Conservation (phyloP, 306 rosid species). For the Fragaria iinumae region DNA sequence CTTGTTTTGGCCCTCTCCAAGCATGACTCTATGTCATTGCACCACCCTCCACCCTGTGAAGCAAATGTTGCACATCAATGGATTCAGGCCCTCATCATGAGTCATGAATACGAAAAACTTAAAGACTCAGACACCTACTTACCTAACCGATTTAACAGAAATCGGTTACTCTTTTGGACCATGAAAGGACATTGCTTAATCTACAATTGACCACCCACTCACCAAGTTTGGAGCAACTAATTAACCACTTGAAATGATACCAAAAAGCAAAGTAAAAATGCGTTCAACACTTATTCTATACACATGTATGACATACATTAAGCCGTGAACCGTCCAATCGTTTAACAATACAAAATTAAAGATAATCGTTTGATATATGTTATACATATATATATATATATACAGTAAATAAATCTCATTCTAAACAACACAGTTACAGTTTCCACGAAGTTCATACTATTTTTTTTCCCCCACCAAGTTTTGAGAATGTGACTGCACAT, state of each 20-base stretch:
- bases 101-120: not conserved
- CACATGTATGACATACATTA: too few species aligned
- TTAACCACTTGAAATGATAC: too few species aligned
- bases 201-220: not conserved
- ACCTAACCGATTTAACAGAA: constrained; percentile 22
- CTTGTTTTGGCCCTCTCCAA: constrained; percentile 67
- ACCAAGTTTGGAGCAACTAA: not conserved
- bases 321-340: too few species aligned
- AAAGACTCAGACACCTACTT: constrained; percentile 28
- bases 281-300: too few species aligned
- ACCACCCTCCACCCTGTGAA: constrained; percentile 95
- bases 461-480: not conserved
- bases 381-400: too few species aligned
- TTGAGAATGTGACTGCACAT: not conserved
- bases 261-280: too few species aligned
- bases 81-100: not conserved
- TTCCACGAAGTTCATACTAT: not conserved
- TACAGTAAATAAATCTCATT: too few species aligned
- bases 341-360: too few species aligned
- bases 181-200: not conserved
- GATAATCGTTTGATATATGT: too few species aligned
- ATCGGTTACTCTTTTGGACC: not conserved
- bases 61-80: not conserved
- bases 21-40: constrained; percentile 75
- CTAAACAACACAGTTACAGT: not conserved